A percentile compares a stretch with the other conserved stretches of the same genome.
phyloP scores from a whole-genome alignment of 2,329 filamentous ascomycete species.

The Leptographium galeiforme region DNA sequence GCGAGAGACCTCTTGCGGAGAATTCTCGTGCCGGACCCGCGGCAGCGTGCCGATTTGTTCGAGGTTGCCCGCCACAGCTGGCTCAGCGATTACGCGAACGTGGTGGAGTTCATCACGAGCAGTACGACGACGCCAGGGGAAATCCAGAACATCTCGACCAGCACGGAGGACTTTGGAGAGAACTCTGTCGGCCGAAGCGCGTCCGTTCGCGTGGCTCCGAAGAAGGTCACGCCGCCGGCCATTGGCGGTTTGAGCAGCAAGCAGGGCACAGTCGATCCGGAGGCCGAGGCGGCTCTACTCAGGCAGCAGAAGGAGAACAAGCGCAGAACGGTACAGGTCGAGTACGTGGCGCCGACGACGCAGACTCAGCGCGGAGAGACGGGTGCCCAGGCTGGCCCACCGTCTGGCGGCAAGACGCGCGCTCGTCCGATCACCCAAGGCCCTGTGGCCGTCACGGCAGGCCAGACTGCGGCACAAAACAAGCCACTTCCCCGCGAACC shows the following conservation, averaged over 20 bases:
- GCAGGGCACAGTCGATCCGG: conserved; percentile 59
- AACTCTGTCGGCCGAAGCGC: conserved; percentile 61
- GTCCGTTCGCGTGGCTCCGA: conserved; percentile 79
- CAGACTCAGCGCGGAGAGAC: conserved; percentile 58
- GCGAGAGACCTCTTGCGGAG: conserved; percentile 82
- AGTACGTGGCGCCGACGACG: conserved; percentile 87
- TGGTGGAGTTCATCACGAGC: conserved; percentile 94
- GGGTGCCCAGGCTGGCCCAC: conserved; percentile 5
- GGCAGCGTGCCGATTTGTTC: conserved; percentile 89
- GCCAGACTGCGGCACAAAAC: conserved; percentile 26
- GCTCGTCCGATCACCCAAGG: conserved; percentile 41
- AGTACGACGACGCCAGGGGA: conserved; percentile 79
- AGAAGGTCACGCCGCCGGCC: conserved; percentile 40
- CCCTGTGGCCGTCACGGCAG: conserved; percentile 26
- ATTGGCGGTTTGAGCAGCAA: conserved; percentile 57
- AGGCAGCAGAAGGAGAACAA: conserved; percentile 75
- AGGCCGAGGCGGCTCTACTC: conserved; percentile 38
- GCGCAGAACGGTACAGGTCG: conserved; percentile 87
- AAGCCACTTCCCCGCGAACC: conserved; percentile 49
- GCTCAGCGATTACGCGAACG: conserved; percentile 92
- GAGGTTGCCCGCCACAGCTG: conserved; percentile 97
- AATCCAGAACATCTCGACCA: conserved; percentile 66
- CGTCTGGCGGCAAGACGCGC: conserved; percentile 30
- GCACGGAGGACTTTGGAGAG: conserved; percentile 41
- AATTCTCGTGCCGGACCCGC: conserved; percentile 88